Evolutionary conservation across 2,329 filamentous ascomycete species (phyloP), one percentile per base, ranked within the genome.

Genomic region (Fusarium coffeatum): DNA sequence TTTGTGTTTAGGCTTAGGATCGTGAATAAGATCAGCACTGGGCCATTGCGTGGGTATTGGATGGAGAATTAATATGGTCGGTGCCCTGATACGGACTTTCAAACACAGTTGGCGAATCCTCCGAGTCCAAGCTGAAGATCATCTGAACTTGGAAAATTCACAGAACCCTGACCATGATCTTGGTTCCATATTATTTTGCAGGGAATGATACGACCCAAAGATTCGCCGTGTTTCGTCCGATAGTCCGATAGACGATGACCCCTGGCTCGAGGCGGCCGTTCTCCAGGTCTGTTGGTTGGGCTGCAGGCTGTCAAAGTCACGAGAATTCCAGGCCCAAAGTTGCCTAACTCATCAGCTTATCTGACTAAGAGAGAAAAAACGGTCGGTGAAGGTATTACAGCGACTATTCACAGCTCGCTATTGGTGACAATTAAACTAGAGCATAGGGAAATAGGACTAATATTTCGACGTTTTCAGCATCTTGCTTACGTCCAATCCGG

Each of bases 371-470:
- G 23, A 42, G 11, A 12, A 1, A 15, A 53, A 18, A 23, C 23
- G 55, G 47, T 46, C 34, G 32, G 23, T 37, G 49, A 66, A 56
- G 32, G 25, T 41, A 25, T 55, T 54, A 15, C 22, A 59, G 72
- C 71, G 72, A 74, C 59, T 74, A 69, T 47, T 46, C 15, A 28
- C 27, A 22, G 15, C 47, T 47, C 23, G 48, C 56, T 13, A 74
- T 75, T 74, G 72, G 69, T 37, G 53, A 53, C 3, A 11, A 8
- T 41, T 27, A 34, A 11, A 42, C 46, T 25, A 47, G 23, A 43
- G 13, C 57, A 12, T n/a, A 25, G 27, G 56, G 57, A 49, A 58
- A 45, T 43, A 45, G 30, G 4, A 11, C 49, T 64, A 57, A 20
- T 22, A 41, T 32, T 23, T 43, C 16, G 42, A 32, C 27, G n/a